Conservation (phyloP, 257 asterid genomes). For the Solanum medicagineum region DNA sequence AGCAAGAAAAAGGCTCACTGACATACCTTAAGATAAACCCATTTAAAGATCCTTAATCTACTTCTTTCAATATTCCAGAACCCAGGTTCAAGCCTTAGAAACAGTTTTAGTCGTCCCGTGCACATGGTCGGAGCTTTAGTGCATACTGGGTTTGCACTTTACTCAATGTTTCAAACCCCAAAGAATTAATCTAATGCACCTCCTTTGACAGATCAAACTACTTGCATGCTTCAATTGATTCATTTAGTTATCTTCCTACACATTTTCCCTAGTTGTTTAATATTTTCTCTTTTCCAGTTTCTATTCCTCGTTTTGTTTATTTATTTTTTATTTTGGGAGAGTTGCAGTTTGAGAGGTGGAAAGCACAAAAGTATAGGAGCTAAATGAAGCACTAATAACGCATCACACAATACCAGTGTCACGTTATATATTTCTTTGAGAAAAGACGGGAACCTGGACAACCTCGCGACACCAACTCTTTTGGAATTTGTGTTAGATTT, state of each 20-base stretch:
- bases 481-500: too few relatives aligned
- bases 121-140: too few relatives aligned
- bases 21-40: not conserved
- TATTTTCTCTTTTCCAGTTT: not conserved
- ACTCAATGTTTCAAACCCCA: too few relatives aligned
- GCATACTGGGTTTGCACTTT: too few relatives aligned
- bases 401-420: constrained; percentile 30
- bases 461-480: too few relatives aligned
- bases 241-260: not conserved
- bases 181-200: too few relatives aligned
- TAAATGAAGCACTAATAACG: not conserved
- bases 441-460: too few relatives aligned
- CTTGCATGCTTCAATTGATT: not conserved
- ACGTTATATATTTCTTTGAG: accelerated
- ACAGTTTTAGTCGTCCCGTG: too few relatives aligned
- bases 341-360: not conserved
- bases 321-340: not conserved
- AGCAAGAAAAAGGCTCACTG: not conserved
- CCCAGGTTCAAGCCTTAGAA: too few relatives aligned
- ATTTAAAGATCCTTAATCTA: not conserved
- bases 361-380: not conserved
- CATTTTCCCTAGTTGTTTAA: not conserved
- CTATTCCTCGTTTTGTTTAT: not conserved
- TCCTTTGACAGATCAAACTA: not conserved
- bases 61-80: not conserved